phyloP scores from a whole-genome alignment of 2,329 filamentous ascomycete genomes.

The Talaromyces sp. region DNA sequence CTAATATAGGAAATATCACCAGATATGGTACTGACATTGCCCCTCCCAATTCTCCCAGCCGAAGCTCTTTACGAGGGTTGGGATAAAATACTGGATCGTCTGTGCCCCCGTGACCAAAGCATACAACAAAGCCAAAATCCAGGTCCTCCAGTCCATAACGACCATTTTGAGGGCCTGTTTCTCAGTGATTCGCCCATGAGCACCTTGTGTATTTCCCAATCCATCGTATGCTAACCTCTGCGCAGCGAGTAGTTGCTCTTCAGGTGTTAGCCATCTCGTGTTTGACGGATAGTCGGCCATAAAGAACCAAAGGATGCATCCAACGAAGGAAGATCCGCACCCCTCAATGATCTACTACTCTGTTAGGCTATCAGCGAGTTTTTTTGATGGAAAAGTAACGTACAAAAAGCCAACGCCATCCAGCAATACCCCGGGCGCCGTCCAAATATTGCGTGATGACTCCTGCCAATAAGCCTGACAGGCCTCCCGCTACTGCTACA shows the following conservation, averaged over 20 bases:
- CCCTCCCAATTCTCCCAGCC: constrained; percentile 16
- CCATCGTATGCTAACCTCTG: neutral
- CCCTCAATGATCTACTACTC: constrained; percentile 16
- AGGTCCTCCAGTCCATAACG: neutral
- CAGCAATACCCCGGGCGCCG: constrained; percentile 15
- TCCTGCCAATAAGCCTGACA: constrained; percentile 19
- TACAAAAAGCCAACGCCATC: constrained; percentile 24
- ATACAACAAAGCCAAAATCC: constrained; percentile 21
- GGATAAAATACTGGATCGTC: constrained; percentile 30
- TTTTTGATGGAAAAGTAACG: neutral
- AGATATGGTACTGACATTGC: neutral
- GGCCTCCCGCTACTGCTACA: constrained; percentile 36
- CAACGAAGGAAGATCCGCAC: constrained; percentile 16
- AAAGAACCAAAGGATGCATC: constrained; percentile 14
- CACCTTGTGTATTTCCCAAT: neutral
- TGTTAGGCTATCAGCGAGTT: no score
- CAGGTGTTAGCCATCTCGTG: constrained; percentile 16
- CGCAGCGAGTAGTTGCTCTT: constrained; percentile 5
- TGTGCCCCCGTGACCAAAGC: constrained; percentile 22
- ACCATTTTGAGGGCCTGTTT: neutral
- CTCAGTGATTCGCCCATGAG: neutral
- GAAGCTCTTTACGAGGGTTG: constrained; percentile 24
- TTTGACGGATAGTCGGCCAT: constrained; percentile 17
- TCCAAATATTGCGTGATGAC: constrained; percentile 23
- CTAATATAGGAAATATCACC: neutral